Evolutionary conservation across 331 rosid genomes (phyloP).

Genomic region (Acacia concinna): DNA sequence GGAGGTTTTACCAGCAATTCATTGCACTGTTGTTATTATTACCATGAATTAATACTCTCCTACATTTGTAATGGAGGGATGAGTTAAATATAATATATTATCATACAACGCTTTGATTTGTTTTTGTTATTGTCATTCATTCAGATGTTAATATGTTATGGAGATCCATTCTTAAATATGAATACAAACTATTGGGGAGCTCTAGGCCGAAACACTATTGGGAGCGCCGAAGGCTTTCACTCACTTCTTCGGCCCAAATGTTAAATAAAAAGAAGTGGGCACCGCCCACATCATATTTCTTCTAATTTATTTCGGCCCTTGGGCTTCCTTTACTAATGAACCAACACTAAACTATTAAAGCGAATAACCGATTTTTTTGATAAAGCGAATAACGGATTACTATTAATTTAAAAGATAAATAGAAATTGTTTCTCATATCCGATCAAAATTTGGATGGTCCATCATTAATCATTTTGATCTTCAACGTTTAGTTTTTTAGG

Average conservation of each 20-base stretch:
- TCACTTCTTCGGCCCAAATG: background rate
- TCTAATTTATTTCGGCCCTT: background rate
- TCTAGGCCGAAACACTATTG: background rate
- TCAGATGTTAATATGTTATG: background rate
- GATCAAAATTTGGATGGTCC: background rate
- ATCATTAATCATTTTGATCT: background rate
- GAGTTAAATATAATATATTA: background rate
- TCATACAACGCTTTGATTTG: background rate
- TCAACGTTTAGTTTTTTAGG: background rate
- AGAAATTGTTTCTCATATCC: background rate
- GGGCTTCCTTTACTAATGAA: background rate
- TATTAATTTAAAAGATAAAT: background rate
- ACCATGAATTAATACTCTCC: background rate
- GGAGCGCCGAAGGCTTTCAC: background rate
- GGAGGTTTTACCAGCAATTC: background rate
- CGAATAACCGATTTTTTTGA: too few relatives aligned
- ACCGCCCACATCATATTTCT: background rate
- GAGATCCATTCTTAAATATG: background rate
- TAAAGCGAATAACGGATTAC: too few relatives aligned
- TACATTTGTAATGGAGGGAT: background rate
- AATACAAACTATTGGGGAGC: background rate
- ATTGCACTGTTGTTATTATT: background rate
- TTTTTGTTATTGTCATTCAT: background rate
- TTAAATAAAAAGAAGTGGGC: background rate
- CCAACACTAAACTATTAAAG: background rate